Conservation (phyloP, 805 yeast species). For the Lipomyces sp. region DNA sequence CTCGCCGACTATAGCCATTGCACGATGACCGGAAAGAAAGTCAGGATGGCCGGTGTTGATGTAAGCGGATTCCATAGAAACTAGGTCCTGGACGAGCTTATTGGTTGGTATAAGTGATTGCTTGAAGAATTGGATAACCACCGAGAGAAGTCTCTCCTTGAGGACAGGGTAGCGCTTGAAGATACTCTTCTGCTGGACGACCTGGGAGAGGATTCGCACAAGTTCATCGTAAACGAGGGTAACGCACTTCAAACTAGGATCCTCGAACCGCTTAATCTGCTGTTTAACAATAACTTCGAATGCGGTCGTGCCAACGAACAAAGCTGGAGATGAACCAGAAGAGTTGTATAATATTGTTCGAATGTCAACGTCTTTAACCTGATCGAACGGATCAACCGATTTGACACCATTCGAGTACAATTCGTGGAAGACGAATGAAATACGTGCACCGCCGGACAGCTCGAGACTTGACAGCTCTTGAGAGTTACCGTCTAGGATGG, state of each 20-base stretch:
- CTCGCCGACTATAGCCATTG: slow-evolving; percentile 91
- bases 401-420: slow-evolving; percentile 89
- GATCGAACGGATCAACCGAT: slow-evolving; percentile 94
- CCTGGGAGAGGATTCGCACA: slow-evolving; percentile 85
- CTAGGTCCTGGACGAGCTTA: slow-evolving; percentile 80
- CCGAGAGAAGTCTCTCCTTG: slow-evolving; percentile 81
- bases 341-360: slow-evolving; percentile 97
- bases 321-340: slow-evolving; percentile 93
- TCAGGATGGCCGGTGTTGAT: slow-evolving; percentile 98
- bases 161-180: slow-evolving; percentile 89
- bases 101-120: slow-evolving; percentile 83
- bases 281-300: slow-evolving; percentile 94
- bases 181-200: slow-evolving; percentile 70
- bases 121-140: slow-evolving; percentile 78
- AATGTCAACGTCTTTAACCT: slow-evolving; percentile 91
- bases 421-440: slow-evolving; percentile 95
- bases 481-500: slow-evolving; percentile 89
- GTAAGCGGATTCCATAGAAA: slow-evolving; percentile 86
- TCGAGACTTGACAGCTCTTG: slow-evolving; percentile 87
- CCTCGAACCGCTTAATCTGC: slow-evolving; percentile 91
- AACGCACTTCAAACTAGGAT: slow-evolving; percentile 87
- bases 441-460: slow-evolving; percentile 97
- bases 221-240: slow-evolving; percentile 91
- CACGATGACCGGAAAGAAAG: slow-evolving; percentile 90
- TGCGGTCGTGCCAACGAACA: slow-evolving; percentile 96